These are phyloP conservation scores for Suillus ampliporus DNA, from an alignment of 768 basidiomycete genomes.

Conservation along the genomic window DNA sequence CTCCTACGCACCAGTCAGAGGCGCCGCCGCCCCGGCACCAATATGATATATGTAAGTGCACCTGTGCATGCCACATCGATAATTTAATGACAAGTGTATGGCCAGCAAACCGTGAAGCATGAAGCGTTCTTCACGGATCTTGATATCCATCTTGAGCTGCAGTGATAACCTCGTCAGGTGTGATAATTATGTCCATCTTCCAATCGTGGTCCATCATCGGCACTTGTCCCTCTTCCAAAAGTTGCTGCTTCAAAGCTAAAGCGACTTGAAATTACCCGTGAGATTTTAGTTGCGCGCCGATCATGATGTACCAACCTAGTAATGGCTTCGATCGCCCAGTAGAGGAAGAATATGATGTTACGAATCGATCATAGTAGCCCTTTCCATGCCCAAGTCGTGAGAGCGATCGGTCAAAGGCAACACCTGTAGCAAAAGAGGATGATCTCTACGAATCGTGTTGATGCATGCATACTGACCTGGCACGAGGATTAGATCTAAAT, in stretches of 20 bases:
- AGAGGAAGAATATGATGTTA: constrained; percentile 54
- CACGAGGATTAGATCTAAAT: constrained; percentile 67
- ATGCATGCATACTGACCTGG: constrained; percentile 54
- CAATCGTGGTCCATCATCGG: constrained; percentile 65
- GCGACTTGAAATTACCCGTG: constrained; percentile 53
- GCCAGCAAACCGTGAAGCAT: constrained; percentile 8
- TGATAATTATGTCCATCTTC: constrained; percentile 66
- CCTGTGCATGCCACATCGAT: constrained; percentile 6
- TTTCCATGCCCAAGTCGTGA: constrained; percentile 83
- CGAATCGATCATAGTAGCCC: constrained; percentile 82
- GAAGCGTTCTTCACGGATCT: background rate
- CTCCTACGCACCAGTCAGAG: constrained; percentile 34
- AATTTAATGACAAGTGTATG: background rate
- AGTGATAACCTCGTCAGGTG: constrained; percentile 46
- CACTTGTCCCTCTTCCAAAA: constrained; percentile 55
- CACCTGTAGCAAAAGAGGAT: constrained; percentile 47
- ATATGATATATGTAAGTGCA: constrained; percentile 28
- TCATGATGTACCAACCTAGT: constrained; percentile 52
- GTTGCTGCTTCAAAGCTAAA: constrained; percentile 65
- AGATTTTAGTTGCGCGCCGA: constrained; percentile 18
- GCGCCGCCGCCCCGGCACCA: constrained; percentile 18
- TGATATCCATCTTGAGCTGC: background rate
- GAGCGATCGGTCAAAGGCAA: constrained; percentile 74
- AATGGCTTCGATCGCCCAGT: constrained; percentile 53
- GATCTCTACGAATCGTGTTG: constrained; percentile 4